phyloP scores from a whole-genome alignment of 305 asterid species.

The Striga hermonthica region DNA sequence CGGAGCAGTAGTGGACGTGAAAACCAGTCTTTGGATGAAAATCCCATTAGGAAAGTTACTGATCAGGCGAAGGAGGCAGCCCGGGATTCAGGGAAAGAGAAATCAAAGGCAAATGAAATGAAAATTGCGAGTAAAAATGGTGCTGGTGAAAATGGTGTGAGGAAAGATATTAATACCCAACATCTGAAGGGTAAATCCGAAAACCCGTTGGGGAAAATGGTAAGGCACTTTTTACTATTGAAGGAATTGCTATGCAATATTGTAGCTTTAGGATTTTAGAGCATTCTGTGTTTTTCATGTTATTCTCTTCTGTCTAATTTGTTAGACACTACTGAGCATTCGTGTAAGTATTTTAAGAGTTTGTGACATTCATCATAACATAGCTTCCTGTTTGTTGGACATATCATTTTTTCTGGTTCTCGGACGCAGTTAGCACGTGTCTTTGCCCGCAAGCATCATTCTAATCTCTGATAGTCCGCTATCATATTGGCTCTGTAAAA shows the following conservation, averaged over 20 bases:
- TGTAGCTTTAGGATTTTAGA: background rate
- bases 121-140: conserved; percentile 10
- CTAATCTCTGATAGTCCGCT: too few relatives aligned
- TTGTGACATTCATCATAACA: background rate
- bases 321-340: background rate
- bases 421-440: too few relatives aligned
- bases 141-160: conserved; percentile 27
- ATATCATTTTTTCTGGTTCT: too few relatives aligned
- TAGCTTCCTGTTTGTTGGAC: too few relatives aligned
- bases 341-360: background rate
- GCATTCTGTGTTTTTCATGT: background rate
- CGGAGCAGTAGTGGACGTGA: conserved; percentile 1
- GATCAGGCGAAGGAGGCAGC: conserved; percentile 31
- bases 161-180: conserved; percentile 30
- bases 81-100: conserved; percentile 26
- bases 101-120: conserved; percentile 31
- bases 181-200: conserved; percentile 35
- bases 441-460: too few relatives aligned
- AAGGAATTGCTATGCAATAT: background rate
- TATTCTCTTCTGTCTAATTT: background rate
- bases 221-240: conserved; percentile 29
- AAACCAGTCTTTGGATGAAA: conserved; percentile 37
- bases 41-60: conserved; percentile 57
- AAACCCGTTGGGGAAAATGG: conserved; percentile 36
- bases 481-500: too few relatives aligned